phyloP scores from a whole-genome alignment of 805 yeast genomes.

The Saitoella complicata region DNA sequence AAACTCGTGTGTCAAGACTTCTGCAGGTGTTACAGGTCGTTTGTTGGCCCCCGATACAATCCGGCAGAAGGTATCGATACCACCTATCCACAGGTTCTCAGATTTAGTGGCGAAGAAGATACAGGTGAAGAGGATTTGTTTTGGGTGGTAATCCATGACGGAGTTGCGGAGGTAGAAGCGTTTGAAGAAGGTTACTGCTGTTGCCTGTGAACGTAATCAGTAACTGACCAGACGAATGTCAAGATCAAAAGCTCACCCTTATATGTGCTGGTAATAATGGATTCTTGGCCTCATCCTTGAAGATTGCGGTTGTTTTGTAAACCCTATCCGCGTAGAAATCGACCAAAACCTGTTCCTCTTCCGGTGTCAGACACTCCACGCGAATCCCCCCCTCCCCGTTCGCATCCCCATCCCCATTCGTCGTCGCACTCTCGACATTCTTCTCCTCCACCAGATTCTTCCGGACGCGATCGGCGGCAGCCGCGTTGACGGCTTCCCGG shows the following conservation, averaged over 20 bases:
- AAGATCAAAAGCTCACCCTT: no score
- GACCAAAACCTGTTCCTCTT: constrained; percentile 58
- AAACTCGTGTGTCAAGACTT: constrained; percentile 66
- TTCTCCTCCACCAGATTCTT: not conserved
- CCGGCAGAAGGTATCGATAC: constrained; percentile 56
- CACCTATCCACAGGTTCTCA: constrained; percentile 74
- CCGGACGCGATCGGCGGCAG: constrained; percentile 32
- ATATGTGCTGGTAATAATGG: no score
- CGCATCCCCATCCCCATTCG: constrained; percentile 12
- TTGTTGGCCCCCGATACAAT: constrained; percentile 35
- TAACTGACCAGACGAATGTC: no score
- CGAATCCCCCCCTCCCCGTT: constrained; percentile 18
- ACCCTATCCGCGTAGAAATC: constrained; percentile 31
- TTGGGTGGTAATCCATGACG: constrained; percentile 80
- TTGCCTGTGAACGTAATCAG: constrained; percentile 26
- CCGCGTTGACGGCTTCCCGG: constrained; percentile 35
- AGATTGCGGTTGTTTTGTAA: no score
- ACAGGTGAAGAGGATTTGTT: constrained; percentile 60
- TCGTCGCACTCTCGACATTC: no score
- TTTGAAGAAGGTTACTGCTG: constrained; percentile 69
- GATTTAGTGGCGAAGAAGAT: constrained; percentile 83
- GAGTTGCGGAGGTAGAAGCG: constrained; percentile 67
- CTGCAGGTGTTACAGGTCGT: constrained; percentile 34
- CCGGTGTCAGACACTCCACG: constrained; percentile 34
- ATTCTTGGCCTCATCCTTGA: no score